Conservation (phyloP, 129 eudicot genomes). For the Kitagawia praeruptora region DNA sequence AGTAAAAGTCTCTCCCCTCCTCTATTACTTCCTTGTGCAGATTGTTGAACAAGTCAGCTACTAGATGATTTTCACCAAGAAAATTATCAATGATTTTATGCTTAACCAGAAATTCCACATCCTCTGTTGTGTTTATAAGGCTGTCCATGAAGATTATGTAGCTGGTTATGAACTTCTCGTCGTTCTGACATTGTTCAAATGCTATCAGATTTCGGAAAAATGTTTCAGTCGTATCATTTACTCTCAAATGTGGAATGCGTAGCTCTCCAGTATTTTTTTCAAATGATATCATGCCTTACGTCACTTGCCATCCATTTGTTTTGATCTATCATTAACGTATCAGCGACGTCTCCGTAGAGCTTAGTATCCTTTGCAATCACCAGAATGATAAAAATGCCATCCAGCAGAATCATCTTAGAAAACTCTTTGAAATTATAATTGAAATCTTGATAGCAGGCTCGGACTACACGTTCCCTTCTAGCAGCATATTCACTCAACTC, state of each 20-base stretch:
- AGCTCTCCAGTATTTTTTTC: neutral
- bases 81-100: too few species aligned
- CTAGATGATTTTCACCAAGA: too few species aligned
- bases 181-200: too few species aligned
- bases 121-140: too few species aligned
- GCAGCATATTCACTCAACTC: neutral
- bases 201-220: too few species aligned
- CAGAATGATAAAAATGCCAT: slow-evolving; percentile 13
- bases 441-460: slow-evolving; percentile 5
- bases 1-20: slow-evolving; percentile 5
- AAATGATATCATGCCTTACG: slow-evolving; percentile 12
- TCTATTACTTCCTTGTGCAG: too few species aligned
- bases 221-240: too few species aligned
- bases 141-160: too few species aligned
- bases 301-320: slow-evolving; percentile 13
- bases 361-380: neutral
- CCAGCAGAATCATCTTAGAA: slow-evolving; percentile 17
- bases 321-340: neutral
- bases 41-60: too few species aligned
- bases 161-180: too few species aligned
- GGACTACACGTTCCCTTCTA: neutral
- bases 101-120: too few species aligned
- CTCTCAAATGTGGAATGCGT: slow-evolving; percentile 10
- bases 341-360: neutral
- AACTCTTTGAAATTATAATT: neutral